A percentile compares a stretch with the other conserved stretches of the same genome.
phyloP scores from a whole-genome alignment of 208 protist species.

The Naegleria lovaniensis region DNA sequence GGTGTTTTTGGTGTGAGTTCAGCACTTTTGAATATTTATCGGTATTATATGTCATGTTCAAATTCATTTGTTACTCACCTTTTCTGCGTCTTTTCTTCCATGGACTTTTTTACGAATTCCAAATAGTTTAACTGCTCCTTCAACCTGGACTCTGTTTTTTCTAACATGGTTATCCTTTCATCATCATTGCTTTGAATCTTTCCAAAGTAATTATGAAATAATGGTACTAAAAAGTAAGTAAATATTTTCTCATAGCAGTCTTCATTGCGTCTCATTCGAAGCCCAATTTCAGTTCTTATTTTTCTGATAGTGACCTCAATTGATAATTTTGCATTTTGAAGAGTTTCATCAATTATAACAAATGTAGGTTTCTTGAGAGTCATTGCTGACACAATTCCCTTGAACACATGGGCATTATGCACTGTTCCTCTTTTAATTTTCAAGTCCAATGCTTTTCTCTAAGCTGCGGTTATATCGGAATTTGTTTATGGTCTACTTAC shows the following conservation, averaged over 20 bases:
- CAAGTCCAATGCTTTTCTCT: background rate
- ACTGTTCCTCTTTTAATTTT: background rate
- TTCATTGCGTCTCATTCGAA: background rate
- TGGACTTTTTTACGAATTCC: background rate
- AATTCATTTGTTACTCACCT: too few relatives aligned
- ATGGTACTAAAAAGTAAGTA: background rate
- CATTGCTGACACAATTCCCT: background rate
- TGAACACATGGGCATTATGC: background rate
- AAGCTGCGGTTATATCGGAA: too few relatives aligned
- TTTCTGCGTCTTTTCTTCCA: background rate
- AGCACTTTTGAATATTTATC: too few relatives aligned
- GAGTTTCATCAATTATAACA: background rate
- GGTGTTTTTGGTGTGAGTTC: too few relatives aligned
- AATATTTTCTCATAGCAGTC: background rate
- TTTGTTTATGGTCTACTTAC: background rate
- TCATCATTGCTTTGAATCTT: background rate
- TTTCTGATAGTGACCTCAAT: background rate
- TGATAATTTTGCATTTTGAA: background rate
- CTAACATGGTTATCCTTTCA: background rate
- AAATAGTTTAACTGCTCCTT: background rate
- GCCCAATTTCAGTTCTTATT: background rate
- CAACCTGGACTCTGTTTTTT: background rate
- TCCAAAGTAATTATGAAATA: background rate
- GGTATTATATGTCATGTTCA: too few relatives aligned
- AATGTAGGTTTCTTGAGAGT: background rate